A percentile compares a stretch with the other conserved stretches of the same genome.
These are phyloP conservation scores for Fusarium equiseti DNA, from an alignment of 2,329 filamentous ascomycete species.

Conservation along the genomic window DNA sequence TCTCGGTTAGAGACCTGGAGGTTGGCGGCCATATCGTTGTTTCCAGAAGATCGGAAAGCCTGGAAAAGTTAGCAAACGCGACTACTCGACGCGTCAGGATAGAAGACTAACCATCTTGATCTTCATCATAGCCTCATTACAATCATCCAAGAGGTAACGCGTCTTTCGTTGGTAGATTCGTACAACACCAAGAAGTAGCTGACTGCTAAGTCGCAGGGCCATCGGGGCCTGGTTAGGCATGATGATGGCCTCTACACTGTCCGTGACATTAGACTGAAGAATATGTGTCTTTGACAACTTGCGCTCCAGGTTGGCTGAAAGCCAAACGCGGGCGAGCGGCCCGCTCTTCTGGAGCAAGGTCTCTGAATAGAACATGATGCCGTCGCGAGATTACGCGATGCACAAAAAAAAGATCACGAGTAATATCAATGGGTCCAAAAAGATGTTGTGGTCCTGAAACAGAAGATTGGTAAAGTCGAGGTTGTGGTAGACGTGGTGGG, in stretches of 20 bases:
- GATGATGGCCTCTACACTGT: slow-evolving; percentile 95
- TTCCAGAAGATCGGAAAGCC: slow-evolving; percentile 94
- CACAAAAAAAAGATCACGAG: slow-evolving; percentile 36
- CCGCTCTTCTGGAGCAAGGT: slow-evolving; percentile 96
- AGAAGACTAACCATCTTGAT: slow-evolving; percentile 87
- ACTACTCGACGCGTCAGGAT: neutral
- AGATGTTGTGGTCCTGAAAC: slow-evolving; percentile 11
- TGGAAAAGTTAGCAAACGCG: slow-evolving; percentile 58
- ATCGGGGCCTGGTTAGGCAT: slow-evolving; percentile 93
- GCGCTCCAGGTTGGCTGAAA: slow-evolving; percentile 97
- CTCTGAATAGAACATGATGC: slow-evolving; percentile 96
- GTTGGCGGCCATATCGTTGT: slow-evolving; percentile 92
- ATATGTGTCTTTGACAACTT: slow-evolving; percentile 98
- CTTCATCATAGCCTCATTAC: slow-evolving; percentile 96
- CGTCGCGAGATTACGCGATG: slow-evolving; percentile 49
- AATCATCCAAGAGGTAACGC: slow-evolving; percentile 95
- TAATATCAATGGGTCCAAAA: slow-evolving; percentile 23
- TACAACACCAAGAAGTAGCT: slow-evolving; percentile 94
- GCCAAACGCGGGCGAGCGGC: slow-evolving; percentile 96
- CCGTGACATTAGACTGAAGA: slow-evolving; percentile 91
- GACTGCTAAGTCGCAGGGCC: slow-evolving; percentile 91
- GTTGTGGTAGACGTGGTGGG: slow-evolving; percentile 18
- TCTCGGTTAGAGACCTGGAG: slow-evolving; percentile 85
- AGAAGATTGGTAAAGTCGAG: slow-evolving; percentile 26
- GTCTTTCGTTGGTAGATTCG: slow-evolving; percentile 98